phyloP scores from a whole-genome alignment of 768 basidiomycete species.

The Suillus hirtellus region DNA sequence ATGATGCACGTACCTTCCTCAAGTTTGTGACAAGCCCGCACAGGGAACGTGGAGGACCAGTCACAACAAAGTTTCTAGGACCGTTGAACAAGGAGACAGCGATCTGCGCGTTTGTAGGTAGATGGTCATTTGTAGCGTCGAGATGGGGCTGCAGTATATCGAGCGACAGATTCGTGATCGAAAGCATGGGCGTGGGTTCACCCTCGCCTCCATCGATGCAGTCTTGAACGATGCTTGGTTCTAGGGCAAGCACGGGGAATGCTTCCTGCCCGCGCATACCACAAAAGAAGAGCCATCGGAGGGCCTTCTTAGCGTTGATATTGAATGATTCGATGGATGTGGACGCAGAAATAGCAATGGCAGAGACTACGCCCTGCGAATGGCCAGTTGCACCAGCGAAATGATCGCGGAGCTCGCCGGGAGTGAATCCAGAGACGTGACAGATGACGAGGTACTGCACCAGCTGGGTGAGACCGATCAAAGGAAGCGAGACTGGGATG shows the following conservation, averaged over 20 bases:
- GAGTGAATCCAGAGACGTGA: conserved; percentile 71
- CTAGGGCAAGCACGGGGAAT: conserved; percentile 89
- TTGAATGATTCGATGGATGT: conserved; percentile 72
- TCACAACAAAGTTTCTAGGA: conserved; percentile 87
- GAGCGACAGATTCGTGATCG: conserved; percentile 78
- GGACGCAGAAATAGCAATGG: conserved; percentile 85
- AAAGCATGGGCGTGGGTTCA: conserved; percentile 89
- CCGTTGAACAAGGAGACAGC: conserved; percentile 92
- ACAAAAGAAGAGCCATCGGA: conserved; percentile 92
- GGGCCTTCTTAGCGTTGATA: conserved; percentile 75
- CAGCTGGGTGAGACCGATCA: conserved; percentile 96
- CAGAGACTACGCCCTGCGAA: conserved; percentile 95
- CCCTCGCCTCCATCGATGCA: conserved; percentile 93
- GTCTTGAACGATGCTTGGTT: conserved; percentile 85
- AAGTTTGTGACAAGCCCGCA: conserved; percentile 92
- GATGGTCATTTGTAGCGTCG: conserved; percentile 82
- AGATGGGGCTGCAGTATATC: conserved; percentile 82
- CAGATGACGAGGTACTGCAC: conserved; percentile 86
- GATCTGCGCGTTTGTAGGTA: conserved; percentile 76
- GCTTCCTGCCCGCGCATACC: conserved; percentile 92
- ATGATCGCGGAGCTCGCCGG: conserved; percentile 74
- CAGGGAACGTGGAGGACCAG: conserved; percentile 87
- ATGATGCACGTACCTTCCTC: conserved; percentile 85
- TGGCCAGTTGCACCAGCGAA: conserved; percentile 93
- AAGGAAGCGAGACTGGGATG: conserved; percentile 89